Evolutionary conservation across 306 rosid species (phyloP), one percentile per base, ranked within the genome.

Genomic region (Arachis hypogaea): DNA sequence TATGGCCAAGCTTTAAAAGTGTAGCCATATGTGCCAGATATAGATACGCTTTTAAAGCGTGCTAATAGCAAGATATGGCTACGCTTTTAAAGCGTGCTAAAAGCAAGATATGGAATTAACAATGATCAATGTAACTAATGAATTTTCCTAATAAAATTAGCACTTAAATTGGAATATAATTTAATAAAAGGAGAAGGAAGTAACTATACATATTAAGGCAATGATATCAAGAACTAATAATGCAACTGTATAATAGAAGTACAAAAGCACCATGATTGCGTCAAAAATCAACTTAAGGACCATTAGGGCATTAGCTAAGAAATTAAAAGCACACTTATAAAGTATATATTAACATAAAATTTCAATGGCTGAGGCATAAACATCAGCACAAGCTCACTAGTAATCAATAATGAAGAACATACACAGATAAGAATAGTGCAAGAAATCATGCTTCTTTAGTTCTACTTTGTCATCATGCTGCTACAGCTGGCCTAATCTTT

Each of bases 401-500:
- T 49, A 71, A 66, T 43, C 38, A 33, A 33, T 33, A 3, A 33
- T 33, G 38, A 33, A 33, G 38, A 33, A 18, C 18, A 18, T 33
- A 2, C 3, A 33, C 38, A 33, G 18, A 18, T 18, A 33, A 33
- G 3, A 33, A 33, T 33, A 33, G 38, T 33, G 38, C 38, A 33
- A 33, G 1, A 33, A 33, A 33, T 33, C 38, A 33, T 33, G 38
- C 38, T 33, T 33, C 38, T 33, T 33, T 33, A 3, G 38, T 33
- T 33, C 38, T 33, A 33, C 38, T 33, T 33, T 33, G 3, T 3
- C 38, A 33, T 33, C 38, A 33, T 33, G 38, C 38, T 33, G 38
- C 38, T 33, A 33, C 38, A 33, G 80, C 75, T 88, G 96, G 63
- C 90, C 96, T 88, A 93, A 75, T 75, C 77, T 91, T 79, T 91